Percentiles rank a stretch among this genome's conserved stretches.
Conservation (phyloP, 2,329 filamentous ascomycete genomes). For the Diaporthe sp. region DNA sequence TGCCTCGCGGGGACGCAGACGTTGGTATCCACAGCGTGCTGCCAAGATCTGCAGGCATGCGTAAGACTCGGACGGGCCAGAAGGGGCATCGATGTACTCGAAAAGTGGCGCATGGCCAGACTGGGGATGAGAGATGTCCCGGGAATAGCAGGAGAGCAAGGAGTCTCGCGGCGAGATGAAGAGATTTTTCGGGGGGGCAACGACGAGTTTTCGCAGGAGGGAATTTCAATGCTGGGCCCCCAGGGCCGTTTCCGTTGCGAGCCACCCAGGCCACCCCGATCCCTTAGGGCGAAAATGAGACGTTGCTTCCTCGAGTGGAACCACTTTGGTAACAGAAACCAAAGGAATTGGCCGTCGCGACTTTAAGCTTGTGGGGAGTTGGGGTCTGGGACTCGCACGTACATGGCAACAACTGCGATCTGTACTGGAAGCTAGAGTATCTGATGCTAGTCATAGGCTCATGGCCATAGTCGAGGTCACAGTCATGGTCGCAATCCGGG, state of each 20-base stretch:
- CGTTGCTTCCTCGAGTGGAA: conserved; percentile 17
- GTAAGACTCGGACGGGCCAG: conserved; percentile 14
- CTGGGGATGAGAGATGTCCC: background rate
- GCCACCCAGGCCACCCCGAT: conserved; percentile 12
- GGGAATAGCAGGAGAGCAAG: conserved; percentile 19
- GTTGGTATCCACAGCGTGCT: background rate
- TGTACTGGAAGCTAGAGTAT: background rate
- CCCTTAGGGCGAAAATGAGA: background rate
- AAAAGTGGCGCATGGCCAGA: conserved; percentile 15
- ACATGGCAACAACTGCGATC: background rate
- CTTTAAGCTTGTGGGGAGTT: conserved; percentile 31
- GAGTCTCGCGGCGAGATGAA: conserved; percentile 18
- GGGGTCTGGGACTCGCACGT: background rate
- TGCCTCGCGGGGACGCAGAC: background rate
- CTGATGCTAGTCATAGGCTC: background rate
- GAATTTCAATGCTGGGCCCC: background rate
- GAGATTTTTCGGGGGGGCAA: conserved; percentile 12
- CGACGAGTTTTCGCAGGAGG: background rate
- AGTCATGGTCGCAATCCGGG: background rate
- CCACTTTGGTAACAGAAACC: conserved; percentile 31
- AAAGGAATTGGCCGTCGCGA: conserved; percentile 24
- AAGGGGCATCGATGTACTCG: conserved; percentile 17
- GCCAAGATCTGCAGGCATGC: conserved; percentile 17
- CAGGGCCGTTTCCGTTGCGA: background rate
- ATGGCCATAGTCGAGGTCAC: background rate